Percentiles rank a stretch among this genome's conserved stretches.
Conservation (phyloP, 108 stramenopile genomes). For the Cyclotella choctawhatcheeana region DNA sequence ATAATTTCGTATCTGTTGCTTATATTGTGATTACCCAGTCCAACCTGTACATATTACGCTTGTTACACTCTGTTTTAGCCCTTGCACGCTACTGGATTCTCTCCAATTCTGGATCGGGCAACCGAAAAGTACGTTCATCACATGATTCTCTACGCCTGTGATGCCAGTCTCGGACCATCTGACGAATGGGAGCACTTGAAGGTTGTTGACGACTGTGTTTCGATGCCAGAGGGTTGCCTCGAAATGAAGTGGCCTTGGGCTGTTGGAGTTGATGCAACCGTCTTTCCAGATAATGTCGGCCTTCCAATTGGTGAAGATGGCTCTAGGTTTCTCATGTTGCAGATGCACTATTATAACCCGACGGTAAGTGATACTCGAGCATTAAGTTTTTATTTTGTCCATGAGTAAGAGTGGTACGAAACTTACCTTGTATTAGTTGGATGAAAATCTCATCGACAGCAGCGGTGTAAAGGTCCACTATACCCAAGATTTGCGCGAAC, state of each 20-base stretch:
- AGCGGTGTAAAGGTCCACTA: not conserved
- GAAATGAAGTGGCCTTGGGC: constrained; percentile 14
- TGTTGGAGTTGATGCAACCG: not conserved
- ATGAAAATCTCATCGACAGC: not conserved
- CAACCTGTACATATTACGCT: too few relatives aligned
- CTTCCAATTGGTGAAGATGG: not conserved
- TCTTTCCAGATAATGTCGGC: constrained; percentile 4
- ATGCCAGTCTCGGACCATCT: not conserved
- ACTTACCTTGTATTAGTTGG: too few relatives aligned
- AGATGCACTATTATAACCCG: constrained; percentile 17
- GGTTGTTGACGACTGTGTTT: constrained; percentile 3
- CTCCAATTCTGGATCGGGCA: not conserved
- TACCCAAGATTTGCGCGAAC: not conserved
- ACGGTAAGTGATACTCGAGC: too few relatives aligned
- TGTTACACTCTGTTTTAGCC: not conserved
- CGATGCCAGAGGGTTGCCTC: constrained; percentile 1
- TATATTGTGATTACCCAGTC: too few relatives aligned
- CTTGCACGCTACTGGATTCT: not conserved
- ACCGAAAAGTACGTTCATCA: constrained; percentile 5
- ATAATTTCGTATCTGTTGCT: too few relatives aligned
- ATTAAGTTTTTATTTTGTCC: too few relatives aligned
- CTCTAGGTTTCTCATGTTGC: not conserved
- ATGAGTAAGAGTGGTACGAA: too few relatives aligned
- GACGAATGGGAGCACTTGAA: not conserved
- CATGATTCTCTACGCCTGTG: constrained; percentile 13